Evolutionary conservation across 306 rosid species (phyloP).

Genomic region (Cicer yamashitae): DNA sequence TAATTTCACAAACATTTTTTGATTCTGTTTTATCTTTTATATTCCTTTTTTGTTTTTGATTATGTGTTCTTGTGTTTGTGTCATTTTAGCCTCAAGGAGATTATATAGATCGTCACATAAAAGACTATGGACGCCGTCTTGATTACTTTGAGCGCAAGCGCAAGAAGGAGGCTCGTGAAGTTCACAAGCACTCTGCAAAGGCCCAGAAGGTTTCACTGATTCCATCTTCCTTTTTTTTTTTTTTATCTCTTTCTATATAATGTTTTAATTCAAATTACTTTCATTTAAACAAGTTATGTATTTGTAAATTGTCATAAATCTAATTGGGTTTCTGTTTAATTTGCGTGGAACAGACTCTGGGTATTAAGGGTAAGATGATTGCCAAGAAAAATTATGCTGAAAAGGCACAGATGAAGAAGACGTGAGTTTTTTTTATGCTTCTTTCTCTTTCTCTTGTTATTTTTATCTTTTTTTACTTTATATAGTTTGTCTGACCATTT

Average conservation of each 20-base stretch:
- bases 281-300: background rate
- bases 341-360: conserved; percentile 65
- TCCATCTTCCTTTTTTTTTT: background rate
- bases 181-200: conserved; percentile 72
- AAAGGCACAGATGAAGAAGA: conserved; percentile 86
- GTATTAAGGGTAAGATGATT: conserved; percentile 84
- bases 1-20: background rate
- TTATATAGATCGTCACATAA: conserved; percentile 88
- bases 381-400: conserved; percentile 87
- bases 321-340: conserved; percentile 17
- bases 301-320: background rate
- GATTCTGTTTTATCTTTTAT: background rate
- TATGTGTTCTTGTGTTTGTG: background rate
- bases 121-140: conserved; percentile 80
- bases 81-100: conserved; percentile 90
- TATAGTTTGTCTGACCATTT: background rate
- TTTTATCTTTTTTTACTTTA: background rate
- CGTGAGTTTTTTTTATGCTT: conserved; percentile 59
- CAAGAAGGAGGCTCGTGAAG: conserved; percentile 89
- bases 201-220: conserved; percentile 75
- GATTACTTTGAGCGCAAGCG: conserved; percentile 95
- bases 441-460: background rate
- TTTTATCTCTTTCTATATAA: background rate
- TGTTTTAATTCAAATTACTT: background rate
- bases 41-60: background rate